Base-by-base conservation (phyloP, 306 rosid genomes). In the Abrus precatorius region DNA sequence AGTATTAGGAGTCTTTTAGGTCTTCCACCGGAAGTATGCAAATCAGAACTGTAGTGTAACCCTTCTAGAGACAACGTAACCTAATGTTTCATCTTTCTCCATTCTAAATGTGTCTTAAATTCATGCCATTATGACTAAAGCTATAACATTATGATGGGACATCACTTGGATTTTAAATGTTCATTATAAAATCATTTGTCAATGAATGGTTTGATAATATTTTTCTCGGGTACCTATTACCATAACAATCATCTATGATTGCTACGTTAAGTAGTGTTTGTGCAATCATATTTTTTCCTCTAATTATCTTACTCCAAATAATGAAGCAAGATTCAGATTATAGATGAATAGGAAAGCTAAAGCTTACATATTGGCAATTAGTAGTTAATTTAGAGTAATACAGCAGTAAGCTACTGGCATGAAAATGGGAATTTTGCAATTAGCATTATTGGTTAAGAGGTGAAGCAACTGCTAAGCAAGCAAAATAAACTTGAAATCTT, bases 291-390 rank as follows among this genome's bases (percentile, higher is more conserved):
- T 29, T 9, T 45, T 7, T 29, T 29, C 41, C 74, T 28, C 40
- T 10, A 68, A 45, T 11, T 57, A 47, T 28, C 74, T 68, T 47
- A 56, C 41, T 47, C 29, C 43, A 69, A 48, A 44, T 63, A 63
- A 20, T 20, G 20, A 20, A 20, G 20, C 20, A 20, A 20, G 20
- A 20, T 20, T 20, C 20, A 20, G 20, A 20, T 20, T 20, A 8
- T 69, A 32, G 1, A 30, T 12, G 4, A 69, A 69, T 13, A 6
- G 55, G 13, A 68, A 68, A 28, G 55, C 20, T 2, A 45, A 10
- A 41, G 28, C 9, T 11, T 9, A 43, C 3, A 27, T 44, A 20
- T 66, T 47, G 57, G 41, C 9, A 45, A 27, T 20, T 43, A 65
- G 29, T 13, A 49, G 38, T 36, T 69, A 30, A 49, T 48, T 44